Percentiles rank a stretch among this genome's conserved stretches.
Evolutionary conservation across 352 stramenopile genomes (phyloP).

Genomic region (Phytophthora syringae): DNA sequence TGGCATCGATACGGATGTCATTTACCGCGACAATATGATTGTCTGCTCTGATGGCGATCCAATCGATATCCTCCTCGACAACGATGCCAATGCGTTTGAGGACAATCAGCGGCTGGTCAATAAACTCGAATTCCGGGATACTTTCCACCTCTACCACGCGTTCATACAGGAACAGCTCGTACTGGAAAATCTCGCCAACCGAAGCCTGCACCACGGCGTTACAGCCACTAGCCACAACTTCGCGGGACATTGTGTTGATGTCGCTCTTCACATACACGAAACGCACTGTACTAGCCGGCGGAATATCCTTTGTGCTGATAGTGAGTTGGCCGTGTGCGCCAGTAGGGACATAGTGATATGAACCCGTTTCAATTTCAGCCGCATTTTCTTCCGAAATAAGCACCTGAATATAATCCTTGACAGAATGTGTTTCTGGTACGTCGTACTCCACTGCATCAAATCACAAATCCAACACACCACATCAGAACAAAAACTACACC

Average conservation of each 20-base stretch:
- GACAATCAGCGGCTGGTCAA: slow-evolving; percentile 86
- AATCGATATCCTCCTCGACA: slow-evolving; percentile 78
- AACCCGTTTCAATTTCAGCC: slow-evolving; percentile 74
- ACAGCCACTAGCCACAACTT: slow-evolving; percentile 87
- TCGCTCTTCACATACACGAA: slow-evolving; percentile 90
- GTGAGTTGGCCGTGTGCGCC: slow-evolving; percentile 75
- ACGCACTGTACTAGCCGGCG: slow-evolving; percentile 68
- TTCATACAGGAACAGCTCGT: slow-evolving; percentile 88
- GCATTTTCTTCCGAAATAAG: slow-evolving; percentile 80
- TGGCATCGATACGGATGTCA: slow-evolving; percentile 84
- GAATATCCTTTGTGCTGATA: slow-evolving; percentile 78
- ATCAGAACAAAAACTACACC: neutral
- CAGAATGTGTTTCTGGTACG: slow-evolving; percentile 79
- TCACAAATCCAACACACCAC: slow-evolving; percentile 1
- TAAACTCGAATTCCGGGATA: slow-evolving; percentile 87
- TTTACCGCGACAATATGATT: slow-evolving; percentile 91
- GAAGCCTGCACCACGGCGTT: slow-evolving; percentile 85
- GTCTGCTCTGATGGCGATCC: slow-evolving; percentile 75
- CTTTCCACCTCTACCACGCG: slow-evolving; percentile 89
- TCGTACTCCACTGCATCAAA: slow-evolving; percentile 73
- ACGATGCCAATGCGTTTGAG: slow-evolving; percentile 88
- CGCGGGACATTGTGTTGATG: slow-evolving; percentile 85
- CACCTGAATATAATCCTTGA: slow-evolving; percentile 89
- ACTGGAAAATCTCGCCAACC: slow-evolving; percentile 90
- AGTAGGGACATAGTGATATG: slow-evolving; percentile 75